A percentile compares a stretch with the other conserved stretches of the same genome.
These are phyloP conservation scores for Physcomitrium patens DNA, from an alignment of 225 moss, liverwort and hornwort genomes.

Conservation along the genomic window DNA sequence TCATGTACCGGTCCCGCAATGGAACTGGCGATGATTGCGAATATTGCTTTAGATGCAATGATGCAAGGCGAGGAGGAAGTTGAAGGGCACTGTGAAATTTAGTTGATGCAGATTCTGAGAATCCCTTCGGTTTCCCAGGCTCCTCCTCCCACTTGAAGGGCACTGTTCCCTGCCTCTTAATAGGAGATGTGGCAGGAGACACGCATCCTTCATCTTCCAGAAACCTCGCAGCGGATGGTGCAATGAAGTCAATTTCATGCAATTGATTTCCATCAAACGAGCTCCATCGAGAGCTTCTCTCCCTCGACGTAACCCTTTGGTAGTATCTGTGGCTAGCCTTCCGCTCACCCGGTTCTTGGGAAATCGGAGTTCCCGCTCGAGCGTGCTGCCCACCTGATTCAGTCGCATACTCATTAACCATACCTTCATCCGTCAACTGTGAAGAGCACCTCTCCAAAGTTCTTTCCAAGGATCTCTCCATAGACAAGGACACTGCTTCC, in stretches of 20 bases:
- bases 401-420: slow-evolving; percentile 31
- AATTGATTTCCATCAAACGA: slow-evolving; percentile 30
- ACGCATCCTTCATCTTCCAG: slow-evolving; percentile 54
- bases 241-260: slow-evolving; percentile 63
- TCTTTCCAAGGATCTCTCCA: neutral
- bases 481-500: slow-evolving; percentile 27
- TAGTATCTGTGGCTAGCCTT: slow-evolving; percentile 48
- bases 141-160: slow-evolving; percentile 86
- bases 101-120: slow-evolving; percentile 1
- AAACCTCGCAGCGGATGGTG: slow-evolving; percentile 77
- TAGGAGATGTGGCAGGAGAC: slow-evolving; percentile 56
- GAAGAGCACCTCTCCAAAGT: slow-evolving; percentile 21
- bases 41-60: slow-evolving; percentile 22
- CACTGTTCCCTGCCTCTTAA: slow-evolving; percentile 57
- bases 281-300: slow-evolving; percentile 35
- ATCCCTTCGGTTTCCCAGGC: slow-evolving; percentile 73
- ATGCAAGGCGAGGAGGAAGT: slow-evolving; percentile 45
- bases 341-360: slow-evolving; percentile 21
- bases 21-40: neutral
- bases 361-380: slow-evolving; percentile 18
- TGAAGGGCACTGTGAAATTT: slow-evolving; percentile 32
- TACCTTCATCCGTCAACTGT: slow-evolving; percentile 32
- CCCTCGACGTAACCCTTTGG: slow-evolving; percentile 21
- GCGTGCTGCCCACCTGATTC: slow-evolving; percentile 25
- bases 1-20: slow-evolving; percentile 14